phyloP scores from a whole-genome alignment of 768 basidiomycete genomes.

The Rhizopogon salebrosus region DNA sequence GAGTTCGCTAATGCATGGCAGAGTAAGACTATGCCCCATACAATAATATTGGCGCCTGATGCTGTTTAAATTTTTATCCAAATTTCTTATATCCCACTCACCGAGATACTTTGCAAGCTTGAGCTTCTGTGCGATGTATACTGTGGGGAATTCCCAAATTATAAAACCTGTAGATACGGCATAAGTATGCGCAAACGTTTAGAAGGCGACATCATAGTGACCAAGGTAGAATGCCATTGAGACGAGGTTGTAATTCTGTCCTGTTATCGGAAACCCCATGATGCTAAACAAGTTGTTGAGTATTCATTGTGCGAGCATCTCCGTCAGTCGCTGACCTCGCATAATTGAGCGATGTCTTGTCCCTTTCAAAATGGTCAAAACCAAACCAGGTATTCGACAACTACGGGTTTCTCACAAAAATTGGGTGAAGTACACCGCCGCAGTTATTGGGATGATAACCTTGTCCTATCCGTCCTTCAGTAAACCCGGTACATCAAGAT shows the following conservation, averaged over 20 bases:
- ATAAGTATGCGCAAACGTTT: neutral
- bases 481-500: neutral
- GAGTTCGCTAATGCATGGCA: conserved; percentile 28
- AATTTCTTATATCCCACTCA: conserved; percentile 7
- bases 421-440: conserved; percentile 37
- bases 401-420: conserved; percentile 20
- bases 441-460: conserved; percentile 33
- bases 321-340: conserved; percentile 23
- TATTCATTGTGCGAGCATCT: neutral
- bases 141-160: conserved; percentile 35
- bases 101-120: conserved; percentile 34
- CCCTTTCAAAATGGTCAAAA: conserved; percentile 15
- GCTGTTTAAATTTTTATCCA: neutral
- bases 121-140: conserved; percentile 34
- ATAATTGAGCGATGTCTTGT: conserved; percentile 39
- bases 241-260: conserved; percentile 53
- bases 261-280: conserved; percentile 22
- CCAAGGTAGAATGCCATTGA: conserved; percentile 59
- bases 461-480: conserved; percentile 20
- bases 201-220: conserved; percentile 12
- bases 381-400: neutral
- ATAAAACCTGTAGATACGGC: conserved; percentile 20
- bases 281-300: conserved; percentile 16
- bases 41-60: conserved; percentile 30
- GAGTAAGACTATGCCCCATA: conserved; percentile 34